phyloP scores from a whole-genome alignment of 1,139 yeast genomes.

The Yamadazyma triangularis region DNA sequence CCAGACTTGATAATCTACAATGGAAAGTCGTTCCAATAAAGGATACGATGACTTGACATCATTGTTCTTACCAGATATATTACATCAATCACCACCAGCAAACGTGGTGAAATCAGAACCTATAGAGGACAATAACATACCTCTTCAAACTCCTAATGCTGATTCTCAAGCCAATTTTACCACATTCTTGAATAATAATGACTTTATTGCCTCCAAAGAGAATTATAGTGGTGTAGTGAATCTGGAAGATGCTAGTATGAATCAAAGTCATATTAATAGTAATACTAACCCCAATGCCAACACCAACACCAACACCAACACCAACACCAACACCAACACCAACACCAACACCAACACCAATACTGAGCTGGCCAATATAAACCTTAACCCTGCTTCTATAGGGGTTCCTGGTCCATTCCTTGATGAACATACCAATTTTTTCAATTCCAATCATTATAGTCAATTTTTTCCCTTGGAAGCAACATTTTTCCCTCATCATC shows the following conservation, averaged over 20 bases:
- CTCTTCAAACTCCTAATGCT: constrained; percentile 1
- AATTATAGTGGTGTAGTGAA: constrained; percentile 2
- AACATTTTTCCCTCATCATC: background rate
- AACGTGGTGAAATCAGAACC: constrained; percentile 1
- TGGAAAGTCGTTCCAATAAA: too few species aligned
- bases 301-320: too few species aligned
- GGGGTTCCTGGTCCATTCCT: too few species aligned
- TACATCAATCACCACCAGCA: constrained; percentile 18
- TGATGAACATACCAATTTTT: too few species aligned
- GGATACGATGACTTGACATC: constrained; percentile 40
- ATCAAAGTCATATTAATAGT: background rate
- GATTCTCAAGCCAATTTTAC: constrained; percentile 15
- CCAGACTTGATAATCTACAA: too few species aligned
- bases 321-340: background rate
- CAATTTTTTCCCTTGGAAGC: too few species aligned
- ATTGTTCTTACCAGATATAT: constrained; percentile 39
- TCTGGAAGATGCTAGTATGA: background rate
- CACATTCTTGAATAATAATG: constrained; percentile 19
- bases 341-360: too few species aligned
- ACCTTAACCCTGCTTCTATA: too few species aligned
- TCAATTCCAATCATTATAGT: too few species aligned
- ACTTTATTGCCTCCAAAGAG: constrained; percentile 17
- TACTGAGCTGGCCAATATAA: too few species aligned
- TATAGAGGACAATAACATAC: constrained; percentile 1
- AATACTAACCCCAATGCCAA: constrained; percentile 1